A percentile compares a stretch with the other conserved stretches of the same genome.
Evolutionary conservation across 1,284 basidiomycete species (phyloP).

Genomic region (Anthracocystis panici-leucophaei): DNA sequence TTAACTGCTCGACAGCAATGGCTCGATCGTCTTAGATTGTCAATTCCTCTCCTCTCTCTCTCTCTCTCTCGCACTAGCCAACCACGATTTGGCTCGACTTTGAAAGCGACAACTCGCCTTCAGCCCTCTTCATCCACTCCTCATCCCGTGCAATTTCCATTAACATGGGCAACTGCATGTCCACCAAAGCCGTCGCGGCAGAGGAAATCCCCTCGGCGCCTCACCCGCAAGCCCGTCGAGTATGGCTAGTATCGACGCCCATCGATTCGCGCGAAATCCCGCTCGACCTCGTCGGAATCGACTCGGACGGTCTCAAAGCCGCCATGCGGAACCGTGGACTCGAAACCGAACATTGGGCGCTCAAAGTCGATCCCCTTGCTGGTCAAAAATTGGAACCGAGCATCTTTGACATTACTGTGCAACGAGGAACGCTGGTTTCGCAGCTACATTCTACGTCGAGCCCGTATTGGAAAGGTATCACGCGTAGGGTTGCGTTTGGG

Average conservation of each 20-base stretch:
- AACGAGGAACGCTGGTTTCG: slow-evolving; percentile 26
- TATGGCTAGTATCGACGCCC: slow-evolving; percentile 41
- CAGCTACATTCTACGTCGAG: slow-evolving; percentile 25
- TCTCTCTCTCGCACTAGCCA: neutral
- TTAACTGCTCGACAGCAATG: neutral
- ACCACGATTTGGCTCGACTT: too few species aligned
- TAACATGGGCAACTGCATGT: slow-evolving; percentile 59
- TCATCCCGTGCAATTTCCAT: neutral
- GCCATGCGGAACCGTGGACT: slow-evolving; percentile 52
- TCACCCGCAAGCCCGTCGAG: slow-evolving; percentile 37
- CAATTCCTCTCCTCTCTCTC: neutral
- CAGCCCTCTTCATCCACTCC: neutral
- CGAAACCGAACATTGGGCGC: slow-evolving; percentile 52
- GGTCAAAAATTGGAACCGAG: slow-evolving; percentile 13
- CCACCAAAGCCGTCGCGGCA: slow-evolving; percentile 24
- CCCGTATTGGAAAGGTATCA: slow-evolving; percentile 38
- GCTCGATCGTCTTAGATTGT: neutral
- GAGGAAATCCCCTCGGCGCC: slow-evolving; percentile 25
- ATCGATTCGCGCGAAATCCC: slow-evolving; percentile 37
- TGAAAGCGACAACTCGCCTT: neutral
- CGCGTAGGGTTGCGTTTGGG: slow-evolving; percentile 28
- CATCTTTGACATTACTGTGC: slow-evolving; percentile 47
- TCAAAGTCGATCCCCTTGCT: slow-evolving; percentile 36
- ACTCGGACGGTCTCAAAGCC: slow-evolving; percentile 37
- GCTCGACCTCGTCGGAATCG: slow-evolving; percentile 41